Percentiles rank a stretch among this genome's conserved stretches.
These are phyloP conservation scores for Hypoxylon sp. DNA, from an alignment of 2,329 filamentous ascomycete genomes.

Conservation along the genomic window DNA sequence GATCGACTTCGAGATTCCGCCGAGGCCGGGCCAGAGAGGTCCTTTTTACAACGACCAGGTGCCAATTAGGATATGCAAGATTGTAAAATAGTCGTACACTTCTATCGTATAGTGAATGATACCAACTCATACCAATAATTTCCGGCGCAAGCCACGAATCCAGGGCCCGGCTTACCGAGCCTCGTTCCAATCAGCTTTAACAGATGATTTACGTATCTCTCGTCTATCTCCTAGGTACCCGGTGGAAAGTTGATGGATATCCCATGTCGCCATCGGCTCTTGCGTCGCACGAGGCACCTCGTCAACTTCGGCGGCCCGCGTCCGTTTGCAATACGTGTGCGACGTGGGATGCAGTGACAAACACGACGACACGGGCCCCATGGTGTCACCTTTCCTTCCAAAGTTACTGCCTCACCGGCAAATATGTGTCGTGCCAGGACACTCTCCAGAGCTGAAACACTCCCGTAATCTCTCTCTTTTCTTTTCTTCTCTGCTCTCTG, in stretches of 20 bases:
- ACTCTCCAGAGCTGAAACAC: neutral
- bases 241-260: slow-evolving; percentile 1
- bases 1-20: slow-evolving; percentile 52
- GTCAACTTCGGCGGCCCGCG: slow-evolving; percentile 23
- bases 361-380: slow-evolving; percentile 18
- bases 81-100: slow-evolving; percentile 39
- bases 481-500: neutral
- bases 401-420: neutral
- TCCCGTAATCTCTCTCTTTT: neutral
- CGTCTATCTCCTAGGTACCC: too few species aligned
- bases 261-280: neutral
- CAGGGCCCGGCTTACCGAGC: neutral
- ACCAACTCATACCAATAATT: neutral
- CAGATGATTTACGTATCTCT: too few species aligned
- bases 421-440: neutral
- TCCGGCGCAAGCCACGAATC: neutral
- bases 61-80: slow-evolving; percentile 64
- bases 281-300: slow-evolving; percentile 11
- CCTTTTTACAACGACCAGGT: slow-evolving; percentile 71
- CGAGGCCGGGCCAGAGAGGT: slow-evolving; percentile 57
- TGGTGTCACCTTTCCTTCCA: neutral
- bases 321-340: slow-evolving; percentile 26
- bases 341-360: slow-evolving; percentile 19
- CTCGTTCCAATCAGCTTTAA: neutral
- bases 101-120: neutral